Conservation (phyloP, 2,329 filamentous ascomycete species). For the Trichoderma cornu-damae region DNA sequence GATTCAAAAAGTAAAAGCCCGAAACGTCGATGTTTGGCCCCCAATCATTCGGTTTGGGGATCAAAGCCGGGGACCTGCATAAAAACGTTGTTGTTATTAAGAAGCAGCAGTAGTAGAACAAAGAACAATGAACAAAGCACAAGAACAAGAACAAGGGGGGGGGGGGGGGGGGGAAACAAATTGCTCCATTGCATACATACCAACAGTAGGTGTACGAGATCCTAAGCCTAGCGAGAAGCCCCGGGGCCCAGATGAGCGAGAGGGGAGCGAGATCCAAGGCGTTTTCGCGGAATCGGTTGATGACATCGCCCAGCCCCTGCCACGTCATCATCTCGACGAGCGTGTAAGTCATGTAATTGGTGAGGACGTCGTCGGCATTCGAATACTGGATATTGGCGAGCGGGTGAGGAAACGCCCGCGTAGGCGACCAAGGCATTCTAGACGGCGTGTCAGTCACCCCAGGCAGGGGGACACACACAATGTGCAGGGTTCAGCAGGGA, state of each 20-base stretch:
- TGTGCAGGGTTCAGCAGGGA: not conserved
- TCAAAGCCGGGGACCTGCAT: slow-evolving; percentile 61
- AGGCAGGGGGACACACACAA: no score
- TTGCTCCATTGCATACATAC: slow-evolving; percentile 32
- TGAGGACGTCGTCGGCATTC: slow-evolving; percentile 69
- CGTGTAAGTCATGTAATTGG: slow-evolving; percentile 78
- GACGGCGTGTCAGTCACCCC: slow-evolving; percentile 28
- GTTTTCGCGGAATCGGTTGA: slow-evolving; percentile 78
- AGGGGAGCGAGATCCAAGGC: slow-evolving; percentile 71
- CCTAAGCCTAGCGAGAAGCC: slow-evolving; percentile 66
- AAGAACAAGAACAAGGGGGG: no score
- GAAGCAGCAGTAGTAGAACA: no score
- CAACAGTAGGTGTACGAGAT: slow-evolving; percentile 91
- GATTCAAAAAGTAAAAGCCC: slow-evolving; percentile 70
- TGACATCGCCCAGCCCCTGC: slow-evolving; percentile 86
- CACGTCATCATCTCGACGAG: slow-evolving; percentile 89
- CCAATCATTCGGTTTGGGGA: slow-evolving; percentile 78
- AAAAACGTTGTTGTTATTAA: no score
- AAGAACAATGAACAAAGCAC: no score
- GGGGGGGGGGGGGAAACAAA: not conserved
- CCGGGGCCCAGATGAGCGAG: slow-evolving; percentile 76
- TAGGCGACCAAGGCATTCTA: slow-evolving; percentile 89
- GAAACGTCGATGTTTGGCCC: slow-evolving; percentile 63
- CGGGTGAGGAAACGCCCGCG: slow-evolving; percentile 79
- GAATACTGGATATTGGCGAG: slow-evolving; percentile 74